Percentiles rank a stretch among this genome's conserved stretches.
These are phyloP conservation scores for Termitomyces sp. DNA, from an alignment of 768 basidiomycete genomes.

Conservation along the genomic window DNA sequence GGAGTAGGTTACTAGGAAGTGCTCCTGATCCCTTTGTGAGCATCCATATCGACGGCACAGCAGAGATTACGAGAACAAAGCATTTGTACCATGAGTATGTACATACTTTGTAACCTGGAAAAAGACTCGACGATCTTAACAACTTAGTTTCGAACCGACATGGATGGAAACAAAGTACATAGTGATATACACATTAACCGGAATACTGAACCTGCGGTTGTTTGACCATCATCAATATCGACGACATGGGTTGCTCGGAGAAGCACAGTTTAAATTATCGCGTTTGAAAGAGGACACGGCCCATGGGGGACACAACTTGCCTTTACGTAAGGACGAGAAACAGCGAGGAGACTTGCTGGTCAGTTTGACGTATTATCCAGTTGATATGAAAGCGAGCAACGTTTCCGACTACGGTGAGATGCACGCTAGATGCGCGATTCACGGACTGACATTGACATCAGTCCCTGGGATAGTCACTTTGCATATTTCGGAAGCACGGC, in stretches of 20 bases:
- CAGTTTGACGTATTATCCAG: conserved; percentile 8
- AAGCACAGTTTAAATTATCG: conserved; percentile 3
- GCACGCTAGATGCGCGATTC: neutral
- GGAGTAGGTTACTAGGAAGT: conserved; percentile 13
- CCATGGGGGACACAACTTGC: conserved; percentile 6
- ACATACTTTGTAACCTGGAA: neutral
- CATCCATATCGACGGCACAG: conserved; percentile 4
- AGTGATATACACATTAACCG: conserved; percentile 10
- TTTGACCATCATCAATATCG: conserved; percentile 14
- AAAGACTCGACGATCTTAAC: neutral
- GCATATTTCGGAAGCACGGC: conserved; percentile 6
- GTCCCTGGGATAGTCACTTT: conserved; percentile 11
- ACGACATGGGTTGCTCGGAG: conserved; percentile 9
- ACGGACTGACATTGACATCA: neutral
- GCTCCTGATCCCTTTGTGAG: conserved; percentile 15
- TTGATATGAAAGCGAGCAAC: neutral
- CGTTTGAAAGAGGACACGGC: conserved; percentile 5
- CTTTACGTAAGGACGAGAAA: conserved; percentile 7
- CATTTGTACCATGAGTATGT: conserved; percentile 13
- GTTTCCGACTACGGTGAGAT: neutral
- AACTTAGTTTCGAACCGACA: conserved; percentile 15
- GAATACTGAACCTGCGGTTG: conserved; percentile 6
- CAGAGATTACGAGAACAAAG: conserved; percentile 9
- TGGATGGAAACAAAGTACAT: conserved; percentile 19
- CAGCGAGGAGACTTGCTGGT: conserved; percentile 11